Base-by-base conservation (phyloP, 1,139 yeast species). In the Trichomonascaceae sp. region DNA sequence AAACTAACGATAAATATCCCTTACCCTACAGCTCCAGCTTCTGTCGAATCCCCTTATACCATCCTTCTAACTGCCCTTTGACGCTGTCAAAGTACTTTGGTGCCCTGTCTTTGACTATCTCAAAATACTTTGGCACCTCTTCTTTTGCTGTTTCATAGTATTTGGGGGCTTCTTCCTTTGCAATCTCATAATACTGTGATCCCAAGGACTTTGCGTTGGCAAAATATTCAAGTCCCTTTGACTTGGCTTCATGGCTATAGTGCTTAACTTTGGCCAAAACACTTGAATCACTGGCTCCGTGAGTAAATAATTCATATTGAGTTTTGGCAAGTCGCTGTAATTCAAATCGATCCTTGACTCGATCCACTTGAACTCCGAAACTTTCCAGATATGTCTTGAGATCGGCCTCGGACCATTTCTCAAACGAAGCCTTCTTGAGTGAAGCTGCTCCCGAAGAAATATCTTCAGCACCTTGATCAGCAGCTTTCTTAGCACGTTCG, bases 331-430 rank as follows among this genome's bases (percentile, higher is more conserved):
- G 62, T 13, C 71, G 66, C 22, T 79, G 64, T 60, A 83, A 70
- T 53, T 81, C 78, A 45, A 76, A 74, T 58, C 75, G 76, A 53
- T 70, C 70, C 55, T 73, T 65, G 43, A 45, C 44, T 30, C 30
- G 44, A 2, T 76, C 67, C 51, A 70, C 60, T 46, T 71, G 69
- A 53, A 76, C 70, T 7, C 87, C 87, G 64, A 76, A 82, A 8
- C 79, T 73, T 46, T 73, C 70, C 53, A 84, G 68, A 66, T 82
- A 84, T 32, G 74, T 72, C 61, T 70, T 75, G 60, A 84, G 69
- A 59, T 84, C 88, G 36, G 77, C 74, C 44, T 74, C 75, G 20
- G 81, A 71, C 83, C 85, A 83, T 39, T 75, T 68, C 49, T 75
- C 74, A 60, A 80, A 77, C 46, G 71, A 65, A 10, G 74, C 69